These are phyloP conservation scores for Purshia tridentata DNA, from an alignment of 306 rosid genomes.

Conservation along the genomic window DNA sequence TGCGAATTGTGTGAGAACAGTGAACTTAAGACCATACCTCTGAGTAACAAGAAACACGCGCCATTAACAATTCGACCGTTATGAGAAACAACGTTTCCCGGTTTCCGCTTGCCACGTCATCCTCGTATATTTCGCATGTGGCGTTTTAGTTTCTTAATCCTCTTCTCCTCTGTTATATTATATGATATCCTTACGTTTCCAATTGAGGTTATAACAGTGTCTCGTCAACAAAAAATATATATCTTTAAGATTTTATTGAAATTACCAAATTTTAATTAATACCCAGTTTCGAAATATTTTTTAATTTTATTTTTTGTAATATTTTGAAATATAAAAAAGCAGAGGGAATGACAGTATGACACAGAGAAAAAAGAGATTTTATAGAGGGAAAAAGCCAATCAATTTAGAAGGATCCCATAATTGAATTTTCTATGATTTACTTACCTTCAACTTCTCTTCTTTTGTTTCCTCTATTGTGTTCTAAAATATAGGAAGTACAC, in stretches of 20 bases:
- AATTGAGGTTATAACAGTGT: too few relatives aligned
- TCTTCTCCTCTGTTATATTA: too few relatives aligned
- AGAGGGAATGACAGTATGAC: neutral
- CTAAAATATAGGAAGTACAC: too few relatives aligned
- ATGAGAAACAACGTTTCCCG: neutral
- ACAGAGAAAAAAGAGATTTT: neutral
- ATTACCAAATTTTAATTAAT: too few relatives aligned
- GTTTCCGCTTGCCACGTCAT: conserved; percentile 15
- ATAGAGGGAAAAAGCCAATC: neutral
- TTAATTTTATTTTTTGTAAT: neutral
- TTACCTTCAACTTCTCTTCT: too few relatives aligned
- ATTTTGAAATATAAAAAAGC: neutral
- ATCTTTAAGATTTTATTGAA: too few relatives aligned
- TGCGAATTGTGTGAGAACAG: too few relatives aligned
- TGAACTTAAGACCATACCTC: too few relatives aligned
- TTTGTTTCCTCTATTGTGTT: too few relatives aligned
- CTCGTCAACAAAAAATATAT: too few relatives aligned
- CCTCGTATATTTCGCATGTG: neutral
- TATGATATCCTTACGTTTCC: too few relatives aligned
- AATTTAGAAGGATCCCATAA: neutral
- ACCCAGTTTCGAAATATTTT: neutral
- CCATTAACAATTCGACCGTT: conserved; percentile 27
- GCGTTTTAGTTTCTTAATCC: neutral
- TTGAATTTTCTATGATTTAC: neutral
- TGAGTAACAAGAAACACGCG: conserved; percentile 1